Conservation (phyloP, 345 rosid genomes). For the Salix arbutifolia region DNA sequence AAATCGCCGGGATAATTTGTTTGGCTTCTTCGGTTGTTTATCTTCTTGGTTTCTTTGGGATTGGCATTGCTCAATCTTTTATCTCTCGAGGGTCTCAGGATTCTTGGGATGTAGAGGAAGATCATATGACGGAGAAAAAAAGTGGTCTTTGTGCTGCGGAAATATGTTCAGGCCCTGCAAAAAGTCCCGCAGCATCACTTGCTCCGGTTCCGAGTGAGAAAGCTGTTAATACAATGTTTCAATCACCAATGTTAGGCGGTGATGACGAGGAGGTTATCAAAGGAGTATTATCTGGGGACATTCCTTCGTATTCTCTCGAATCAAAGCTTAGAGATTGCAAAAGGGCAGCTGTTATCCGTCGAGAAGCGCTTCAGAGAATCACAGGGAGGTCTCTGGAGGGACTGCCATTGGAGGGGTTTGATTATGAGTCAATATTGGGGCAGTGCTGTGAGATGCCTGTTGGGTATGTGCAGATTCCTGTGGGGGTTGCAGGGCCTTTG, state of each 20-base stretch:
- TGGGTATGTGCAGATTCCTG: slow-evolving; percentile 57
- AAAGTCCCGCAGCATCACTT: background rate
- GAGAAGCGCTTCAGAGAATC: slow-evolving; percentile 40
- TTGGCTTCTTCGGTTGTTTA: slow-evolving; percentile 39
- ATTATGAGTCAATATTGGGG: slow-evolving; percentile 46
- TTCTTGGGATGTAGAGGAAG: slow-evolving; percentile 54
- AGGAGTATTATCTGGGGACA: slow-evolving; percentile 30
- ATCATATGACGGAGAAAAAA: background rate
- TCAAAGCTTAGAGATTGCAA: slow-evolving; percentile 41
- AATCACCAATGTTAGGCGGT: slow-evolving; percentile 1
- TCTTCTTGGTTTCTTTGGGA: slow-evolving; percentile 66
- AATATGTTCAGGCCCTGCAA: background rate
- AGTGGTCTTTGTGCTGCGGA: background rate
- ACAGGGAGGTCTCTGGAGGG: slow-evolving; percentile 41
- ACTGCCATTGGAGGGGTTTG: slow-evolving; percentile 43
- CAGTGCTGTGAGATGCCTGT: slow-evolving; percentile 64
- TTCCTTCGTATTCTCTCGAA: slow-evolving; percentile 40
- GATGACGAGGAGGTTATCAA: slow-evolving; percentile 37
- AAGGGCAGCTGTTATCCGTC: slow-evolving; percentile 36
- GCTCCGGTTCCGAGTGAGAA: background rate
- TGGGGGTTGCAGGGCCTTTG: slow-evolving; percentile 53
- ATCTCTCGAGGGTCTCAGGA: slow-evolving; percentile 60
- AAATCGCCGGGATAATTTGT: slow-evolving; percentile 65
- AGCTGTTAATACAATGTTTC: background rate
- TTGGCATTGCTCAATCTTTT: slow-evolving; percentile 78